Base-by-base conservation (phyloP, 257 asterid species). In the Mentha longifolia region DNA sequence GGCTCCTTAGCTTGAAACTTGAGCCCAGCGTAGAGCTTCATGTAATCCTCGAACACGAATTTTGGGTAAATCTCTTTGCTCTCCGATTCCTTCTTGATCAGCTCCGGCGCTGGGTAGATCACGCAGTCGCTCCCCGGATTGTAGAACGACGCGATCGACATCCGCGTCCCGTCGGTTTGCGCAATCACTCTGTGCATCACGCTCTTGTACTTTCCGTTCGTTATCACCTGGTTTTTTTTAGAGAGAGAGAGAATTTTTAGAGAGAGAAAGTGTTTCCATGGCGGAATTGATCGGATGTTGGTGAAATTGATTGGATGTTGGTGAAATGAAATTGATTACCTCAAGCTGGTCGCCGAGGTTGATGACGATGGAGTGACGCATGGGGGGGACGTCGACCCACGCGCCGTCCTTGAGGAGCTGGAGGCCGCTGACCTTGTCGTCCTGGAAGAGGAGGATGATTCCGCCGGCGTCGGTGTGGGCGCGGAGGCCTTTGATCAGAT, bases 381-480 rank as follows among this genome's bases (percentile, higher is more conserved):
- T 78, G 9, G 91, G 91, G 0, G 91, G 91, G 9, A 86, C 92
- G 37, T 82, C 92, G 17, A 86, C 85, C 92, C 92, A 86, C 20
- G 80, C 62, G 15, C 82, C 87, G 66, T 84, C 92, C n/a, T 86
- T 86, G 68, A 84, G 89, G 20, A 86, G 87, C 82, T 86, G 92
- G 16, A 86, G 92, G 46, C 92, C 92, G 46, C 92, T 84, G 35
- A 86, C 92, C 71, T 84, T 76, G 77, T 84, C 92, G 31, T 86
- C 92, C 72, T 86, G 92, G 85, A 86, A 86, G 64, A 86, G 86
- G 0, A 86, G 83, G 45, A 86, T 82, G 68, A 86, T 73, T 73
- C 92, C 92, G 3, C 92, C 92, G 51, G 92, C 92, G 19, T 86
- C 92, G 0, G 92, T 86, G 86, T 86, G 92, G 56, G 89, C 86